Conservation (phyloP, 2,329 filamentous ascomycete species). For the Fusarium floridanum region DNA sequence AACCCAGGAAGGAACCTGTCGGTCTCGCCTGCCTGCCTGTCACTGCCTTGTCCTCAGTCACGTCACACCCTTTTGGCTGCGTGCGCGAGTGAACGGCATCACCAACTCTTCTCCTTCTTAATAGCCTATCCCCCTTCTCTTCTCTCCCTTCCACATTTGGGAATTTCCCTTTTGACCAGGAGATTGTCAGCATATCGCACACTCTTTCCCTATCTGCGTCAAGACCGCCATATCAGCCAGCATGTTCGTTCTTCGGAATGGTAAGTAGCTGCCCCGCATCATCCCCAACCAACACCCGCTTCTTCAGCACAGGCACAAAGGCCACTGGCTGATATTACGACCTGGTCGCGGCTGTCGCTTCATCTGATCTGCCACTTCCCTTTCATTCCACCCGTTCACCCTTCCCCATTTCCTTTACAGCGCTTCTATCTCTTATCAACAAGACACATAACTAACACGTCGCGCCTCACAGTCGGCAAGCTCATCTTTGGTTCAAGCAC, state of each 20-base stretch:
- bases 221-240: constrained; percentile 37
- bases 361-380: constrained; percentile 1
- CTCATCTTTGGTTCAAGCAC: constrained; percentile 88
- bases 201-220: constrained; percentile 9
- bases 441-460: constrained; percentile 28
- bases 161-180: constrained; percentile 2
- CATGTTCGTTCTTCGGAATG: constrained; percentile 57
- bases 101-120: constrained; percentile 17
- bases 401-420: not conserved
- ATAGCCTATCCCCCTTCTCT: not conserved
- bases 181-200: constrained; percentile 11
- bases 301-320: constrained; percentile 20
- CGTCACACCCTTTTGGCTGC: constrained; percentile 33
- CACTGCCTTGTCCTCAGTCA: constrained; percentile 37
- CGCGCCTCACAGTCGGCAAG: constrained; percentile 77
- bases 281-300: constrained; percentile 31
- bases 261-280: constrained; percentile 47
- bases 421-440: not conserved
- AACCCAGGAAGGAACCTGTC: constrained; percentile 8
- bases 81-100: constrained; percentile 34
- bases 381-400: not conserved
- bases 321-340: not conserved
- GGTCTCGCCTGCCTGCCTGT: constrained; percentile 7
- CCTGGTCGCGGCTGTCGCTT: constrained; percentile 13
- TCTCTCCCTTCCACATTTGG: constrained; percentile 3